Evolutionary conservation across 1,284 basidiomycete species (phyloP).

Genomic region (Rhodotorula sp.): DNA sequence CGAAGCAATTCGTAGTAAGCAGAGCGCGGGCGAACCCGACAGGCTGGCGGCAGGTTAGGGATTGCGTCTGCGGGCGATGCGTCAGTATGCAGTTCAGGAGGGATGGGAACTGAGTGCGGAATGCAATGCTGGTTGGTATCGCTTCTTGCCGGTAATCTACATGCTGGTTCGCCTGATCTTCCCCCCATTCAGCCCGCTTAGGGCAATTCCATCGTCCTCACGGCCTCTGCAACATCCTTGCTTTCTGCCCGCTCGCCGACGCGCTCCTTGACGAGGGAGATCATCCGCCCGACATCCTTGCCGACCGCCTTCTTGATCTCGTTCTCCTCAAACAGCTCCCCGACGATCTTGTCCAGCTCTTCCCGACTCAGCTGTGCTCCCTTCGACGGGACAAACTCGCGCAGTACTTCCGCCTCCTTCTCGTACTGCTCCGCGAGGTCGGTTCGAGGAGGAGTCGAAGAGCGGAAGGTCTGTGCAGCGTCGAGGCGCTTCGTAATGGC

Average conservation of each 20-base stretch:
- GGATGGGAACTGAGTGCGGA: too few relatives aligned
- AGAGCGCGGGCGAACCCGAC: too few relatives aligned
- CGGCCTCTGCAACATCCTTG: constrained; percentile 31
- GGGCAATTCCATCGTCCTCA: constrained; percentile 15
- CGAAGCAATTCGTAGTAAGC: too few relatives aligned
- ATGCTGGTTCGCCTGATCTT: too few relatives aligned
- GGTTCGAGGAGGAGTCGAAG: constrained; percentile 15
- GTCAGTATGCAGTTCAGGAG: too few relatives aligned
- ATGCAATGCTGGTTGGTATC: too few relatives aligned
- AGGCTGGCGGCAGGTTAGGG: too few relatives aligned
- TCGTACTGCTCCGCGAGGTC: constrained; percentile 33
- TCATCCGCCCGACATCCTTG: constrained; percentile 33
- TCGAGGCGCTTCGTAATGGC: constrained; percentile 30
- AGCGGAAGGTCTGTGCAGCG: constrained; percentile 28
- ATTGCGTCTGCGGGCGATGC: too few relatives aligned
- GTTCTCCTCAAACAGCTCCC: constrained; percentile 11
- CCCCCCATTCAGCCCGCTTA: background rate
- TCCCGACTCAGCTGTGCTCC: constrained; percentile 1
- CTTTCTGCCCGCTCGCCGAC: constrained; percentile 27
- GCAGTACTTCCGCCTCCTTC: constrained; percentile 21
- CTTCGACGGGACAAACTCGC: constrained; percentile 24
- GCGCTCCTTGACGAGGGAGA: constrained; percentile 26
- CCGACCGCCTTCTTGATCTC: constrained; percentile 15
- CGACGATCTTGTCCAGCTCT: constrained; percentile 23
- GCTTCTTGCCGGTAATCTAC: too few relatives aligned